Evolutionary conservation across 148 eudicot genomes (phyloP).

Genomic region (Heliosperma pusillum): DNA sequence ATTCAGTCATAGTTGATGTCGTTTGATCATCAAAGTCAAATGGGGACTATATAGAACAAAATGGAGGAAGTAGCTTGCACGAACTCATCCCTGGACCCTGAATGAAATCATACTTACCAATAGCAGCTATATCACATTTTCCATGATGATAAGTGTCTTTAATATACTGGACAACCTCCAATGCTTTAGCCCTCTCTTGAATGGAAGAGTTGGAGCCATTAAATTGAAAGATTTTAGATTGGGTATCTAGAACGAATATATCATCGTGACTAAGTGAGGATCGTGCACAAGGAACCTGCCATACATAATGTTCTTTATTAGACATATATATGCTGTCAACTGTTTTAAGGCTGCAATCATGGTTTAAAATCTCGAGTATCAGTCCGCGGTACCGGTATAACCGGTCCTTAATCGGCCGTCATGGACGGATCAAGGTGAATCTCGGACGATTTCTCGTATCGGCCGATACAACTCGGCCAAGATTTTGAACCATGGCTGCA

Average conservation of each 20-base stretch:
- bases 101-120: slow-evolving; percentile 49
- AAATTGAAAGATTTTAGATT: slow-evolving; percentile 83
- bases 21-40: not conserved
- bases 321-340: slow-evolving; percentile 9
- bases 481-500: no score
- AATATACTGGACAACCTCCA: slow-evolving; percentile 90
- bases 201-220: slow-evolving; percentile 89
- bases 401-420: no score
- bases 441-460: no score
- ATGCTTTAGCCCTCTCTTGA: slow-evolving; percentile 99
- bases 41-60: no score
- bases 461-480: no score
- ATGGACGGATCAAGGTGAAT: no score
- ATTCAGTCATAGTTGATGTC: not conserved
- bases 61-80: not conserved
- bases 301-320: slow-evolving; percentile 20
- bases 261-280: slow-evolving; percentile 94
- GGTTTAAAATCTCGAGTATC: no score
- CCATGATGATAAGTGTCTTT: slow-evolving; percentile 95
- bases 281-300: slow-evolving; percentile 89
- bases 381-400: no score
- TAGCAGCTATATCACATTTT: slow-evolving; percentile 86
- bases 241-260: slow-evolving; percentile 90
- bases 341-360: not conserved
- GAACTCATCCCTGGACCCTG: not conserved